Percentiles rank a stretch among this genome's conserved stretches.
These are phyloP conservation scores for Phyllostachys edulis DNA, from an alignment of 176 grass and related monocot genomes.

Conservation along the genomic window DNA sequence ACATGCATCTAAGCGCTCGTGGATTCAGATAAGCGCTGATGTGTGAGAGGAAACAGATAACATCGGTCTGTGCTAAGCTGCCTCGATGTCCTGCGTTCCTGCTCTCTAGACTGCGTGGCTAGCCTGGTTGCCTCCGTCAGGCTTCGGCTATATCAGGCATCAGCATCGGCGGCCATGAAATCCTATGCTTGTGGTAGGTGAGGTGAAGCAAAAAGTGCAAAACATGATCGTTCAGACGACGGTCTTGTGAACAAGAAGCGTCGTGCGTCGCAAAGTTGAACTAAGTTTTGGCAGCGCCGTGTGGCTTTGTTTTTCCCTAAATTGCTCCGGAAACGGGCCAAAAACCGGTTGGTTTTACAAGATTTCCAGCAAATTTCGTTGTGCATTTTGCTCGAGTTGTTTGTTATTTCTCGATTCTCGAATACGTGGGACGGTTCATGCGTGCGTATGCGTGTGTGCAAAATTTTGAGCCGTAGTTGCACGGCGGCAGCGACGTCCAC, in stretches of 20 bases:
- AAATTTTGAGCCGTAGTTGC: not conserved
- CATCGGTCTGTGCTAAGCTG: conserved; percentile 8
- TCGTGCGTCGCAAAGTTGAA: not conserved
- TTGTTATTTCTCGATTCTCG: not conserved
- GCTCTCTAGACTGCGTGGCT: conserved; percentile 11
- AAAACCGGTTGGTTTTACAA: not conserved
- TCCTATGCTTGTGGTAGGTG: not conserved
- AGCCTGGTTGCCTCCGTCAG: not conserved
- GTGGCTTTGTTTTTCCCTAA: not conserved
- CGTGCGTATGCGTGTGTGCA: not conserved
- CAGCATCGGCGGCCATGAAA: not conserved
- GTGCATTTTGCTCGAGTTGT: not conserved
- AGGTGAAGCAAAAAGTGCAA: not conserved
- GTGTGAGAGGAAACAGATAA: not conserved
- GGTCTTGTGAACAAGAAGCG: not conserved
- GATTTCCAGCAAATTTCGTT: not conserved
- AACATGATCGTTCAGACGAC: no score
- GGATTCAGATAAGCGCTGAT: conserved; percentile 2
- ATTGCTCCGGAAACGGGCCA: no score
- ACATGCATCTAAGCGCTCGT: conserved; percentile 29
- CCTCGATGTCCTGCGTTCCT: conserved; percentile 12
- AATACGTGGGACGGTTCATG: not conserved
- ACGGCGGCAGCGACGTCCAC: not conserved
- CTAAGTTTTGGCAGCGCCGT: not conserved
- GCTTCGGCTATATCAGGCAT: not conserved